Percentiles rank a stretch among this genome's conserved stretches.
These are phyloP conservation scores for Salix koriyanagi DNA, from an alignment of 345 rosid species.

Conservation along the genomic window DNA sequence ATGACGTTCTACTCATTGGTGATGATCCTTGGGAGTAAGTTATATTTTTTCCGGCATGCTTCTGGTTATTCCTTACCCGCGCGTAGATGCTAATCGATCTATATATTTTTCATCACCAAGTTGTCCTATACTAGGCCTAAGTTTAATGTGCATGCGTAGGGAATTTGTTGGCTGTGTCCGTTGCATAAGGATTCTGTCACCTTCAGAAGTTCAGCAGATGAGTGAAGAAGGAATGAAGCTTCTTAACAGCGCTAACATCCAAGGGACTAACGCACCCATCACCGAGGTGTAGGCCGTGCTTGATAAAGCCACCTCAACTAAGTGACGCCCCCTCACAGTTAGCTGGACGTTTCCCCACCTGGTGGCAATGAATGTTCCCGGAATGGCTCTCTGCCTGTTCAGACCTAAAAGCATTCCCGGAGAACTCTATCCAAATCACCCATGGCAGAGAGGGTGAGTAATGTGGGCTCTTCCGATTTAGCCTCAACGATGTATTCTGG, in stretches of 20 bases:
- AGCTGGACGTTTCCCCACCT: background rate
- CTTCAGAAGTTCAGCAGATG: slow-evolving; percentile 96
- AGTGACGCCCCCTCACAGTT: background rate
- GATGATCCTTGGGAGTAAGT: slow-evolving; percentile 99
- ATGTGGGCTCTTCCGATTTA: background rate
- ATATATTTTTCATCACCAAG: background rate
- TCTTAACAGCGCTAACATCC: slow-evolving; percentile 59
- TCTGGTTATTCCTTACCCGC: background rate
- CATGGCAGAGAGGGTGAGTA: background rate
- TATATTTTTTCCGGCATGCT: background rate
- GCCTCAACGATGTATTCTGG: background rate
- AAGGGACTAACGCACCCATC: slow-evolving; percentile 36
- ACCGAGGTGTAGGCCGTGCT: slow-evolving; percentile 25
- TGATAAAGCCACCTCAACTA: background rate
- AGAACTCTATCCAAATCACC: background rate
- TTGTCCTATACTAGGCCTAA: background rate
- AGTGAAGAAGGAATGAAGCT: slow-evolving; percentile 99
- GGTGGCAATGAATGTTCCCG: background rate
- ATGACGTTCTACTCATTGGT: slow-evolving; percentile 90
- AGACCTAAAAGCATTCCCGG: background rate
- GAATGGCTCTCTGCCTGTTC: background rate
- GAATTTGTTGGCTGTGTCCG: slow-evolving; percentile 97
- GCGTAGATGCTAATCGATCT: background rate
- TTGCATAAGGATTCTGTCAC: slow-evolving; percentile 93
- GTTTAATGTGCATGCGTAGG: slow-evolving; percentile 28